Evolutionary conservation across 2,329 filamentous ascomycete species (phyloP), one percentile per base, ranked within the genome.

Genomic region (Cadophora sp.): DNA sequence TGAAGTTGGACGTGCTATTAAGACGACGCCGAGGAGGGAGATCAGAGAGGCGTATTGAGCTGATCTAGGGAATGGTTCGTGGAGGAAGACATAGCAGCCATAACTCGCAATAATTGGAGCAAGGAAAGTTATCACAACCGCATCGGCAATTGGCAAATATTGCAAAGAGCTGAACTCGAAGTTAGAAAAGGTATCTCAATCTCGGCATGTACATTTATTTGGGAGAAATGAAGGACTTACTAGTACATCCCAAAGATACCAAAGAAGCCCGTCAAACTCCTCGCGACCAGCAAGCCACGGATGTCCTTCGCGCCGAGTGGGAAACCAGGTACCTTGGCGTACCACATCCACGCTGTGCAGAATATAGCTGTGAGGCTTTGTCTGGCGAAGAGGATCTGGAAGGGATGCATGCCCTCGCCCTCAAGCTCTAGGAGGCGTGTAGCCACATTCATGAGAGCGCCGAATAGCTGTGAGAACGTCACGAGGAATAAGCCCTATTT

Each of bases 41-140:
- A 96, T 78, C 2, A 93, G 77, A 0, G 88, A 91, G 0, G 91
- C 93, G 2, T 95, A 82, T 76, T 93, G 91, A 77, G 97, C 93
- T 48, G 86, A 86, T 27, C 87, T 84, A 1, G 91, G 93, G 76
- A 95, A 97, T 0, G 91, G 90, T 73, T 97, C 93, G 61, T 88
- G 86, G 20, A 89, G 80, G 45, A 94, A 80, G 64, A 94, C 82
- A 43, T 91, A 93, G 77, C 93, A 97, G 20, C 91, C 85, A 80
- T 94, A 93, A 66, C 92, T 93, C 22, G 92, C 87, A 6, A 96
- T 83, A 16, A 90, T 90, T 0, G 94, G 94, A 0, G 91, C 87
- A 6, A 97, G 84, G 76, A 97, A 97, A 9, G 93, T 96, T 62
- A 97, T 90, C 41, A 97, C 94, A 0, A 92, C 96, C 1, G 94